A percentile compares a stretch with the other conserved stretches of the same genome.
Conservation (phyloP, 1,284 basidiomycete species). For the Cerioporus squamosus region DNA sequence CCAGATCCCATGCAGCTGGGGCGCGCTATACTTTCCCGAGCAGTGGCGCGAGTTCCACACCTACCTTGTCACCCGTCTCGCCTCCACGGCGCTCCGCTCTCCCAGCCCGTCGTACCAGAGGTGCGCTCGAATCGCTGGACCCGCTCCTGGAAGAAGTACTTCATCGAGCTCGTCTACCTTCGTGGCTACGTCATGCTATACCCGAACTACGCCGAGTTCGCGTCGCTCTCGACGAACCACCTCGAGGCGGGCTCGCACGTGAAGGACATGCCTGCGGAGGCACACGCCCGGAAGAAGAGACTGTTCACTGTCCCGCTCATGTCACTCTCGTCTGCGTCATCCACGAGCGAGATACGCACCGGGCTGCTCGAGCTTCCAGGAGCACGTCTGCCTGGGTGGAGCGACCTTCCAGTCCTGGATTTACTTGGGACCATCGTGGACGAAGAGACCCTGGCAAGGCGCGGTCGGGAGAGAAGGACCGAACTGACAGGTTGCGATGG, state of each 20-base stretch:
- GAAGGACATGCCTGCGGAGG: slow-evolving; percentile 53
- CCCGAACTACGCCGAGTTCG: slow-evolving; percentile 73
- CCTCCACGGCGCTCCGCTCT: slow-evolving; percentile 37
- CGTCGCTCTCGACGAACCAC: slow-evolving; percentile 84
- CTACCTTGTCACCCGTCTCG: slow-evolving; percentile 72
- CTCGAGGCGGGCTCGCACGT: slow-evolving; percentile 84
- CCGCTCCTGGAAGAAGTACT: slow-evolving; percentile 85
- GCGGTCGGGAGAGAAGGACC: slow-evolving; percentile 37
- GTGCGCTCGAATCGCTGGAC: slow-evolving; percentile 82
- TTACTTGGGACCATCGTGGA: slow-evolving; percentile 63
- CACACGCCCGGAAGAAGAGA: slow-evolving; percentile 58
- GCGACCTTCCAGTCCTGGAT: slow-evolving; percentile 67
- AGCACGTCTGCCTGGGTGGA: slow-evolving; percentile 55
- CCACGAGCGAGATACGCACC: slow-evolving; percentile 24
- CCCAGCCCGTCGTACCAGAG: slow-evolving; percentile 56
- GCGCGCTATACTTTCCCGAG: slow-evolving; percentile 86
- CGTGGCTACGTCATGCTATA: slow-evolving; percentile 87
- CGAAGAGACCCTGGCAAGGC: slow-evolving; percentile 43
- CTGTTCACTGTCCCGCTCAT: slow-evolving; percentile 75
- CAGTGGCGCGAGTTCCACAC: slow-evolving; percentile 85
- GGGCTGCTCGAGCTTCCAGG: slow-evolving; percentile 64
- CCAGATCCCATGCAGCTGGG: slow-evolving; percentile 87
- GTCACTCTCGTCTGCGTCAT: slow-evolving; percentile 38
- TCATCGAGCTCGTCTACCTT: slow-evolving; percentile 82
- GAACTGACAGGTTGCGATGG: slow-evolving; percentile 29